Conservation (phyloP, 139 green algal genomes). For the Chlorokybus atmophyticus region DNA sequence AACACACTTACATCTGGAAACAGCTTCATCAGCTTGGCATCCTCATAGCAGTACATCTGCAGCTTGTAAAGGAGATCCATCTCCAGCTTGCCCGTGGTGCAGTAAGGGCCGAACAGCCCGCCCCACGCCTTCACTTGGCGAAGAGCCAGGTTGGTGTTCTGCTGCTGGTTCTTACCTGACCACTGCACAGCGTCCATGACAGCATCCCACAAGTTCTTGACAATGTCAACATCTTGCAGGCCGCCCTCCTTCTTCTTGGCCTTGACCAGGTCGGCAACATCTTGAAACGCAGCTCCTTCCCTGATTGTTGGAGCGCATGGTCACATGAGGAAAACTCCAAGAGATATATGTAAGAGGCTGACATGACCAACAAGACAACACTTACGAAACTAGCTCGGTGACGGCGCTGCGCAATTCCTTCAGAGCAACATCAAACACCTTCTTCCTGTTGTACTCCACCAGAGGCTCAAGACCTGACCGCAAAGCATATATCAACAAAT, state of each 20-base stretch:
- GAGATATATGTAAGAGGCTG: too few species aligned
- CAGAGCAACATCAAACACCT: constrained; percentile 59
- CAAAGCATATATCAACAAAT: too few species aligned
- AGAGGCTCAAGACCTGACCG: constrained; percentile 42
- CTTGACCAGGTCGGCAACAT: constrained; percentile 52
- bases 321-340: too few species aligned
- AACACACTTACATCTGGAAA: constrained; percentile 44
- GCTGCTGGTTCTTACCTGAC: constrained; percentile 81
- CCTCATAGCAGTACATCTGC: constrained; percentile 89
- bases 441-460: constrained; percentile 72
- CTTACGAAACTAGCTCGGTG: constrained; percentile 50
- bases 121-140: constrained; percentile 54
- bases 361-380: too few species aligned
- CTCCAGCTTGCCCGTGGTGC: constrained; percentile 56
- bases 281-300: constrained; percentile 37
- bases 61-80: constrained; percentile 55
- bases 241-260: constrained; percentile 48
- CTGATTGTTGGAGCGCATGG: too few species aligned
- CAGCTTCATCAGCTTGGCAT: constrained; percentile 80
- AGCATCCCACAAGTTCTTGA: constrained; percentile 55
- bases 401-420: constrained; percentile 53
- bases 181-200: constrained; percentile 61
- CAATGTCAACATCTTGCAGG: constrained; percentile 50
- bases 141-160: constrained; percentile 48
- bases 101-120: constrained; percentile 56